Evolutionary conservation across 768 basidiomycete species (phyloP), one percentile per base, ranked within the genome.

Genomic region (Hygrophorus russula): DNA sequence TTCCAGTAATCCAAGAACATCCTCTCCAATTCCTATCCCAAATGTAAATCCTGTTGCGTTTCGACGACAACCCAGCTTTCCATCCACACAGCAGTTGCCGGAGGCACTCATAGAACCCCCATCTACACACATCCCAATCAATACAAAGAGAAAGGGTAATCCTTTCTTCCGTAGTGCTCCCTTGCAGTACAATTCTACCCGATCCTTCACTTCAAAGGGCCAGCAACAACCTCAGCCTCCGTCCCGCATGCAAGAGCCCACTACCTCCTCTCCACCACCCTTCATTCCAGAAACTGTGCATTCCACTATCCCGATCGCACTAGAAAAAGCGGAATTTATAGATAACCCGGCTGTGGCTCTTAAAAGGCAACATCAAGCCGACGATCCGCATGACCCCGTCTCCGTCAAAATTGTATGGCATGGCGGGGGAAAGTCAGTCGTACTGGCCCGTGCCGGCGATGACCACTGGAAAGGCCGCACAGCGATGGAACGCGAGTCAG

Each of bases 381-480:
- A 48, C 6, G 38, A 43, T 30, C 48, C 53, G 10, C 47, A 44
- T 0, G 63, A 66, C 24, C 65, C 60, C 3, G 60, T 67, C 1
- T 51, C 62, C 4, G 68, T 78, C 35, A 76, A 65, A 52, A 77
- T 87, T 45, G 65, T 66, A 5, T 88, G 84, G 84, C 64, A 60
- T 37, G 80, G 78, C 15, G 75, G 74, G 2, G 82, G 78, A 3
- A 74, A 67, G 49, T 65, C 69, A 12, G 82, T 88, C 11, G 53
- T 69, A n/a, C 69, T 88, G 18, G 78, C 80, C 2, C 69, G 83
- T 43, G 82, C 83, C 5, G 81, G 81, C 3, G 80, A 87, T 52
- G 72, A 80, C 42, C 74, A 82, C 46, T 87, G 82, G 84, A 79
- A 80, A 49, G 82, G 82, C 12, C 66, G 80, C 9, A 71, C 71